Percentiles rank a stretch among this genome's conserved stretches.
phyloP scores from a whole-genome alignment of 75 land plant species.

The Isoetes taiwanensis region DNA sequence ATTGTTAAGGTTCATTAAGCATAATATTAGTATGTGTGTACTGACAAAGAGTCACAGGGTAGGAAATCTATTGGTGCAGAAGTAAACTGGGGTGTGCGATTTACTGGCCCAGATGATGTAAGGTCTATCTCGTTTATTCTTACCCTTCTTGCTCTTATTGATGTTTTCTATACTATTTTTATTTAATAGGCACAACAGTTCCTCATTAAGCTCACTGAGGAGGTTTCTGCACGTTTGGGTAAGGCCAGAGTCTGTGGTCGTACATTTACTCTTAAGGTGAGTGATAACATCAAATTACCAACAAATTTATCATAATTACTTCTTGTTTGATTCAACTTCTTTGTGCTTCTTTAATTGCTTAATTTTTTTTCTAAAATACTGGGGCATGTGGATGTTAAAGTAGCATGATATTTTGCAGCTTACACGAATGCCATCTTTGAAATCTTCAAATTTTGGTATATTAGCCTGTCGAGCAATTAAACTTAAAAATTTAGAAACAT shows the following conservation, averaged over 20 bases:
- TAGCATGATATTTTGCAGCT: too few relatives aligned
- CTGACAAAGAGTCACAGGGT: too few relatives aligned
- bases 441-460: too few relatives aligned
- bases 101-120: constrained; percentile 52
- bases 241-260: constrained; percentile 63
- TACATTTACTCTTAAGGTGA: constrained; percentile 79
- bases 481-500: too few relatives aligned
- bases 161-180: not conserved
- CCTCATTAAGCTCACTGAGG: constrained; percentile 50
- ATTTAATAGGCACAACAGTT: constrained; percentile 60
- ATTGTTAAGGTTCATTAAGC: not conserved
- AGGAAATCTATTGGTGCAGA: constrained; percentile 94
- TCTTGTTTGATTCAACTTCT: too few relatives aligned
- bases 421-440: too few relatives aligned
- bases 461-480: too few relatives aligned
- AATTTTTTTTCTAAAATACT: too few relatives aligned
- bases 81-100: constrained; percentile 98
- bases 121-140: constrained; percentile 11
- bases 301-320: too few relatives aligned
- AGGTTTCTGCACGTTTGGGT: constrained; percentile 70
- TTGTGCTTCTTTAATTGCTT: too few relatives aligned
- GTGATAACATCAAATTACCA: too few relatives aligned
- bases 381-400: too few relatives aligned
- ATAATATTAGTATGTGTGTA: not conserved
- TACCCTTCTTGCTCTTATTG: not conserved